These are phyloP conservation scores for Vigna unguiculata DNA, from an alignment of 306 rosid species.

Conservation along the genomic window DNA sequence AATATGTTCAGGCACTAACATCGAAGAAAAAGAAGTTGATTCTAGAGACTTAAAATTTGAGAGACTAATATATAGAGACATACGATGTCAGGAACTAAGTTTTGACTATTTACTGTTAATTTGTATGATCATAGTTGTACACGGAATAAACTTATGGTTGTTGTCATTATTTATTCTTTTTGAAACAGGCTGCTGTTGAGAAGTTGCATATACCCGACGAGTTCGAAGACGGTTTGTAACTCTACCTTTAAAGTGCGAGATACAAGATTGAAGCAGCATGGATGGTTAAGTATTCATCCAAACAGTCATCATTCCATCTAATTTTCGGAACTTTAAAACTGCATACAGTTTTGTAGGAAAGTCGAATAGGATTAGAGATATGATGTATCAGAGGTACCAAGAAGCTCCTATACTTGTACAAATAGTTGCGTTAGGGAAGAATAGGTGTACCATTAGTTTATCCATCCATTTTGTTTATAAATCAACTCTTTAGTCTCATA, in stretches of 20 bases:
- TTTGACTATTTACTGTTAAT: neutral
- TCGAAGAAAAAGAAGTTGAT: no score
- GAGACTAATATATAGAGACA: no score
- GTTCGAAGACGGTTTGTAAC: slow-evolving; percentile 72
- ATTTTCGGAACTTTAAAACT: slow-evolving; percentile 40
- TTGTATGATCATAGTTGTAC: neutral
- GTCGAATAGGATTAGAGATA: slow-evolving; percentile 48
- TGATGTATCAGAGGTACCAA: slow-evolving; percentile 31
- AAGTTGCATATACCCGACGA: slow-evolving; percentile 92
- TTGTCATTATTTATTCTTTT: slow-evolving; percentile 10
- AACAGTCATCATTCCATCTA: slow-evolving; percentile 37
- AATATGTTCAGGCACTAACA: no score
- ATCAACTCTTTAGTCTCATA: neutral
- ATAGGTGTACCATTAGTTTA: slow-evolving; percentile 43
- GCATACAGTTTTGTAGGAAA: slow-evolving; percentile 61
- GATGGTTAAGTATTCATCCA: slow-evolving; percentile 36
- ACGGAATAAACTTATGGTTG: neutral
- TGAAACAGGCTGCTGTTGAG: slow-evolving; percentile 83
- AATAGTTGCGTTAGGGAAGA: slow-evolving; percentile 35
- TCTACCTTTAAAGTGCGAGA: slow-evolving; percentile 38
- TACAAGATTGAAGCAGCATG: slow-evolving; percentile 37
- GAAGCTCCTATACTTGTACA: slow-evolving; percentile 43
- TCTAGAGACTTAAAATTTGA: no score
- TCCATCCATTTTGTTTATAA: slow-evolving; percentile 36
- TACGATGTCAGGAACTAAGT: no score